Evolutionary conservation across 2,329 filamentous ascomycete genomes (phyloP).

Genomic region (Beauveria scarabaeidicola): DNA sequence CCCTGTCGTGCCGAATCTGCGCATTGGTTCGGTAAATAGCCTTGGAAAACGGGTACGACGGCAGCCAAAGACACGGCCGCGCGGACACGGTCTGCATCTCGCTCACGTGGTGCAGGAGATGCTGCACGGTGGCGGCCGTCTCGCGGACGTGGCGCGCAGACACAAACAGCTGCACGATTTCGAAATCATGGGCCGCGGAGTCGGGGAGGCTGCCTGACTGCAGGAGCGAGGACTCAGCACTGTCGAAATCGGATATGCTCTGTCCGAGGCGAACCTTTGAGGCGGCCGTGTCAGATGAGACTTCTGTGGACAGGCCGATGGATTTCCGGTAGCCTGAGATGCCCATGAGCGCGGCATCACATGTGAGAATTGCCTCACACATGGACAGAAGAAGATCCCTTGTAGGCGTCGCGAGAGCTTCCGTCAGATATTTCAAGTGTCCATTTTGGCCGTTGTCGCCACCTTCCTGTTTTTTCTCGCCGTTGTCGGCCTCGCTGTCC

Average conservation of each 20-base stretch:
- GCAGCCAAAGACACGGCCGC: conserved; percentile 36
- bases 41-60: conserved; percentile 46
- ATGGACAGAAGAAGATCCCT: conserved; percentile 38
- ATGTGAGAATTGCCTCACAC: conserved; percentile 33
- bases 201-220: conserved; percentile 35
- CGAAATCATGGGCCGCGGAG: conserved; percentile 37
- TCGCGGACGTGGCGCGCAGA: conserved; percentile 48
- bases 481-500: conserved; percentile 13
- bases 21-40: conserved; percentile 45
- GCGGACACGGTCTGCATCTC: conserved; percentile 35
- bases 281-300: conserved; percentile 34
- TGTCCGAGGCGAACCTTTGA: conserved; percentile 32
- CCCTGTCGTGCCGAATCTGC: conserved; percentile 50
- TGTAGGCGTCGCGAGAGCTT: conserved; percentile 36
- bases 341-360: conserved; percentile 46
- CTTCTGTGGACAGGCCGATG: conserved; percentile 33
- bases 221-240: conserved; percentile 38
- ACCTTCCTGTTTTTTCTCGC: conserved; percentile 2
- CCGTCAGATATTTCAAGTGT: conserved; percentile 4
- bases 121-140: conserved; percentile 38
- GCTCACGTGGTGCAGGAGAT: conserved; percentile 37
- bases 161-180: conserved; percentile 45
- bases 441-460: not conserved
- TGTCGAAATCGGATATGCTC: conserved; percentile 38
- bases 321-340: conserved; percentile 41